Evolutionary conservation across 1,139 yeast species (phyloP).

Genomic region (Pichia inconspicua): DNA sequence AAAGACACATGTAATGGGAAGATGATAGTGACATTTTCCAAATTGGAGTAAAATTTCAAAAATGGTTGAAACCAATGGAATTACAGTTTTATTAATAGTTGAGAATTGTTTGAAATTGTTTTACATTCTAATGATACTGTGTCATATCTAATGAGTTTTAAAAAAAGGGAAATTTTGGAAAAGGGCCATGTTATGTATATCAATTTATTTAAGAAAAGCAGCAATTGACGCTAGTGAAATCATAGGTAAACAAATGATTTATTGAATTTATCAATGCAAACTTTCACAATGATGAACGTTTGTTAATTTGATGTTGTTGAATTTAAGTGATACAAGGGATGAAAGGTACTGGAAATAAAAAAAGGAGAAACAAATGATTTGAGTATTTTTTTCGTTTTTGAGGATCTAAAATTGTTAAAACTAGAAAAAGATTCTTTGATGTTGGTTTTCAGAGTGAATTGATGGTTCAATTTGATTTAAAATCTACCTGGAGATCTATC

Average conservation of each 20-base stretch:
- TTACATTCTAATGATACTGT: not conserved
- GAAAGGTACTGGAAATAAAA: not conserved
- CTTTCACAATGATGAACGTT: not conserved
- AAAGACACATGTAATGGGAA: not conserved
- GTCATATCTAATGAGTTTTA: not conserved
- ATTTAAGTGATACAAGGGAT: not conserved
- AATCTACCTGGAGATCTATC: conserved; percentile 57
- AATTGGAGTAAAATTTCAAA: not conserved
- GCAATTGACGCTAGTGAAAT: not conserved
- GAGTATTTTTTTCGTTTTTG: too few species aligned
- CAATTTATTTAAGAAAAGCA: not conserved
- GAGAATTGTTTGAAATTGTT: not conserved
- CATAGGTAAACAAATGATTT: not conserved
- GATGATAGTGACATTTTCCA: not conserved
- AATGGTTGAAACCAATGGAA: not conserved
- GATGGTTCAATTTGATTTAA: conserved; percentile 18
- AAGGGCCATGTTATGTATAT: not conserved
- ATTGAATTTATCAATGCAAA: not conserved
- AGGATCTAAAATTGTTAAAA: not conserved
- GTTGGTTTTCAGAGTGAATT: not conserved
- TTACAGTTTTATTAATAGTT: not conserved
- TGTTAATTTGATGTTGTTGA: not conserved
- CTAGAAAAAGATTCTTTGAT: not conserved
- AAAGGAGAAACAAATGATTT: not conserved
- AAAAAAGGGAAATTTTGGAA: too few species aligned